Conservation (phyloP, 192 early-diverging fungal species). For the Gryganskiella cystojenkinii region DNA sequence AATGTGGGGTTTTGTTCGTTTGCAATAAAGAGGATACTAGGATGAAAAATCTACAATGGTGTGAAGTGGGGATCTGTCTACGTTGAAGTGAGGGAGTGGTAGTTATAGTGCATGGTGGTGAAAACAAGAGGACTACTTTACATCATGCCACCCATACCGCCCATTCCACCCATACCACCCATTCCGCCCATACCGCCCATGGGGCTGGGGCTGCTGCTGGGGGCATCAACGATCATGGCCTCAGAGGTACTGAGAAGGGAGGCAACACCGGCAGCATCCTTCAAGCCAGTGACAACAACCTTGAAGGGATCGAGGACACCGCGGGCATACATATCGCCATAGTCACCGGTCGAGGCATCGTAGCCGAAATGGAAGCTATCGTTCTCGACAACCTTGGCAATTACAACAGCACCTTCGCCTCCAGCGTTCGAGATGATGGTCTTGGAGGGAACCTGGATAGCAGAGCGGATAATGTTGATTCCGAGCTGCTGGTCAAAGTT, state of each 20-base stretch:
- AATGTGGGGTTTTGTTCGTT: too few species aligned
- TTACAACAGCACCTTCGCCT: conserved; percentile 95
- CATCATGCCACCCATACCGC: conserved; percentile 87
- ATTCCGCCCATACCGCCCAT: conserved; percentile 71
- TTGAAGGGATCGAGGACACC: conserved; percentile 99
- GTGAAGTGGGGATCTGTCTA: too few species aligned
- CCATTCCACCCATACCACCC: conserved; percentile 76
- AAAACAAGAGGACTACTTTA: too few species aligned
- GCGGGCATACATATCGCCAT: conserved; percentile 96
- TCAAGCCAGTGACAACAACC: conserved; percentile 97
- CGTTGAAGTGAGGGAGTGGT: too few species aligned
- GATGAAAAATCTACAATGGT: too few species aligned
- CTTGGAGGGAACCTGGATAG: conserved; percentile 91
- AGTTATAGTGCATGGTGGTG: too few species aligned
- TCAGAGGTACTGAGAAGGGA: conserved; percentile 98
- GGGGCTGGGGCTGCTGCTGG: conserved; percentile 68
- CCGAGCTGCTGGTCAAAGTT: conserved; percentile 99
- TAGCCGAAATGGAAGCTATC: conserved; percentile 94
- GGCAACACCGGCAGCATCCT: conserved; percentile 98
- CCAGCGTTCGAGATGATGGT: conserved; percentile 99
- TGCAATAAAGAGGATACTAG: too few species aligned
- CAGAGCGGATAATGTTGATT: conserved; percentile 95
- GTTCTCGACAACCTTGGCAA: conserved; percentile 92
- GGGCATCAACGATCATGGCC: conserved; percentile 98
- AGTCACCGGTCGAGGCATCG: conserved; percentile 92